Percentiles rank a stretch among this genome's conserved stretches.
Evolutionary conservation across 2,329 filamentous ascomycete genomes (phyloP).

Genomic region (Hymenoscyphus fraxineus): DNA sequence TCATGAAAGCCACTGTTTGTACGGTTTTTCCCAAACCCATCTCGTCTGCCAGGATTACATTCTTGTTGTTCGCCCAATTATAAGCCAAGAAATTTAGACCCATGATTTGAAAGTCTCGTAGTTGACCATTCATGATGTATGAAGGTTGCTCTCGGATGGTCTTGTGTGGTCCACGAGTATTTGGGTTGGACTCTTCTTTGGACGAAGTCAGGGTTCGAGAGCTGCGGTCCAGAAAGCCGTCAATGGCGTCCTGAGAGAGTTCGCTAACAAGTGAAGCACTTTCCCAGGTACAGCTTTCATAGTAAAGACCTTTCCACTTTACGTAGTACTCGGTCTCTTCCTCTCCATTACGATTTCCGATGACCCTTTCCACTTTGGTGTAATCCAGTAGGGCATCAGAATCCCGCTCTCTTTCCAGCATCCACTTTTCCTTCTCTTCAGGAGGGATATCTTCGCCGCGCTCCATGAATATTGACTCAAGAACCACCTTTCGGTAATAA

Average conservation of each 20-base stretch:
- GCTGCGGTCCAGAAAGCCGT: slow-evolving; percentile 82
- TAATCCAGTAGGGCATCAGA: slow-evolving; percentile 86
- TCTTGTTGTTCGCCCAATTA: slow-evolving; percentile 92
- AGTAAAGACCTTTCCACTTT: slow-evolving; percentile 94
- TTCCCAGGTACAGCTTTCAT: slow-evolving; percentile 96
- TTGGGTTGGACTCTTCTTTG: slow-evolving; percentile 68
- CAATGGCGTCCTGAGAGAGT: slow-evolving; percentile 83
- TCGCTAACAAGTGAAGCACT: slow-evolving; percentile 67
- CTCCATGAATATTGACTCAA: slow-evolving; percentile 73
- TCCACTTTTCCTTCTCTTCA: slow-evolving; percentile 89
- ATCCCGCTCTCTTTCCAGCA: slow-evolving; percentile 88
- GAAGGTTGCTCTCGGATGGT: slow-evolving; percentile 74
- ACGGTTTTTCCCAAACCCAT: slow-evolving; percentile 99
- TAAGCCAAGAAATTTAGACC: slow-evolving; percentile 93
- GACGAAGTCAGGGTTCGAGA: slow-evolving; percentile 79
- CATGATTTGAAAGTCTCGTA: slow-evolving; percentile 89
- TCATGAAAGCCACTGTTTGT: slow-evolving; percentile 94
- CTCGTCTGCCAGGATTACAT: slow-evolving; percentile 95
- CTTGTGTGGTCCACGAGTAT: slow-evolving; percentile 69
- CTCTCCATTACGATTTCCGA: slow-evolving; percentile 75
- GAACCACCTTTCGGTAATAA: slow-evolving; percentile 81
- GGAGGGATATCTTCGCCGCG: slow-evolving; percentile 71
- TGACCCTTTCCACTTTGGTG: slow-evolving; percentile 88
- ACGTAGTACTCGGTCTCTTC: slow-evolving; percentile 84
- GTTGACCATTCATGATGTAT: slow-evolving; percentile 79